Evolutionary conservation across 352 stramenopile species (phyloP), one percentile per base, ranked within the genome.

Genomic region (Globisporangium polare): DNA sequence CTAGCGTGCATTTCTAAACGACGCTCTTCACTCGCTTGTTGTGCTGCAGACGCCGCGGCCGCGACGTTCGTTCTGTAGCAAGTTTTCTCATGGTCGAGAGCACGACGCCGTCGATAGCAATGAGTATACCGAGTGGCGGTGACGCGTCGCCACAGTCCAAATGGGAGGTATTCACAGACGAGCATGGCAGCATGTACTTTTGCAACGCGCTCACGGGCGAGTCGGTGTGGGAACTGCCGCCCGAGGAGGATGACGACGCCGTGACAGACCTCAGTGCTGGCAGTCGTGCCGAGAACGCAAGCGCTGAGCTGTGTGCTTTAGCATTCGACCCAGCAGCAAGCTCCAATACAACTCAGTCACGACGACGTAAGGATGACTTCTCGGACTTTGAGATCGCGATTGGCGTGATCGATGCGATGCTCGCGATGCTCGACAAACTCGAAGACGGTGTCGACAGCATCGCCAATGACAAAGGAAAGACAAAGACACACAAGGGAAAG

Each of bases 131-230:
- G 9, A 15, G 9, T 18, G 20, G 22, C 35, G 46, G 9, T 1
- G 26, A 27, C 1, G 12, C 1, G 10, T 31, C 37, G 20, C 22
- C 27, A 4, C n/a, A 20, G 35, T 31, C 45, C 31, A 56, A 80
- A 53, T 94, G 85, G 85, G 67, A 89, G 46, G 72, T 89, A 33
- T 77, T 82, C 49, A 62, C 76, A 15, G 82, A 91, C 41, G 76
- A 87, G n/a, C 57, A 76, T 60, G 81, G 79, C 35, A 88, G 83
- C 62, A 61, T 88, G 49, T 94, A 91, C 77, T 92, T 90, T 53
- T 89, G 80, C 67, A 91, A 89, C 69, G 74, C 57, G 9, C 3
- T 76, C 51, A 86, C 83, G 2, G 83, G 79, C 13, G 79, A 91
- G 60, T 86, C 85, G 1, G 65, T 80, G 47, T 94, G 85, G 85